Evolutionary conservation across 2,329 filamentous ascomycete species (phyloP), one percentile per base, ranked within the genome.

Genomic region (Tolypocladium sp.): DNA sequence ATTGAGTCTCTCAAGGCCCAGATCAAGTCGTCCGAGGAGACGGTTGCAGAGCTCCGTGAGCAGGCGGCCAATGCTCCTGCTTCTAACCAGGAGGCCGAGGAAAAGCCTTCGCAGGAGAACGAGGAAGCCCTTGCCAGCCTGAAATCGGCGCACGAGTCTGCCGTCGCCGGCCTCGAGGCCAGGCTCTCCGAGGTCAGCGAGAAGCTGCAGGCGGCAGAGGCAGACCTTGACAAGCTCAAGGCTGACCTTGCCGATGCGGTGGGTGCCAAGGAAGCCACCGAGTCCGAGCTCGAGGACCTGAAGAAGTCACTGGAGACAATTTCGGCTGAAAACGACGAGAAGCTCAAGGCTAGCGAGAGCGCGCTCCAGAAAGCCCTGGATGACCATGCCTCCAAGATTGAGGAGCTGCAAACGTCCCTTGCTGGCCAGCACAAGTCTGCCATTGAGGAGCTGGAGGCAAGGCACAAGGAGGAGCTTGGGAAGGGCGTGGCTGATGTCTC

Each of bases 1-100:
- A 80, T 87, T 12, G 77, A 81, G 58, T 71, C 79, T 15, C 77
- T 87, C 37, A 84, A 82, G 69, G 74, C 76, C 7, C 80, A 87
- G 64, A 78, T 87, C 55, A 73, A 78, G 59, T 71, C 78, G 10
- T 83, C 82, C 0, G 76, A 85, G 66, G 79, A 79, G 56, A 85
- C 81, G 65, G 76, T 87, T 58, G 68, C 77, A 2, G 77, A 82
- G 63, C 76, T 87, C 25, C 78, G 76, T 58, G 78, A 81, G 55
- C 77, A 83, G 70, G 72, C 81, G 38, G 73, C 76, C 64, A 71
- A 76, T 52, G 76, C 75, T 44, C 69, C 69, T 22, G 66, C 71
- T 12, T 69, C 70, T 22, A 67, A 72, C 25, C 63, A 73, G 15
- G 71, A 70, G 44, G 66, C 74, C 2, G 75, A 77, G 53, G 76